phyloP scores from a whole-genome alignment of 176 grass and related monocot species.

The Triticum turgidum region DNA sequence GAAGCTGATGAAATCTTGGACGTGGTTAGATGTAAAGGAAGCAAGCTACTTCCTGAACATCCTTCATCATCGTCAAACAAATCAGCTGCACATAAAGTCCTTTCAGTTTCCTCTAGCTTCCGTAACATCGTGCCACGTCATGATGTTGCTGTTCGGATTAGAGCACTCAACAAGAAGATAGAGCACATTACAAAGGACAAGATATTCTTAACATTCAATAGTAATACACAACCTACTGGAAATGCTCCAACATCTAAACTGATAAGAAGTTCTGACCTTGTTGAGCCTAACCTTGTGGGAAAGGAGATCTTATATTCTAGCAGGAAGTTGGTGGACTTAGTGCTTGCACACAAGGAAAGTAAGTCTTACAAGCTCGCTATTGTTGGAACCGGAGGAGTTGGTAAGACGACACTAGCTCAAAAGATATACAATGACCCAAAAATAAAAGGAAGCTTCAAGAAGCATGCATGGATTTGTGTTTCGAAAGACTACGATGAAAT shows the following conservation, averaged over 20 bases:
- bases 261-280: background rate
- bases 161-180: background rate
- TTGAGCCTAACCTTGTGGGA: conserved; percentile 37
- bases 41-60: background rate
- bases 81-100: background rate
- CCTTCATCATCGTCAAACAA: background rate
- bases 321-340: background rate
- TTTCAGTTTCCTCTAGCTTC: background rate
- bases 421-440: background rate
- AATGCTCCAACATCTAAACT: background rate
- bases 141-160: background rate
- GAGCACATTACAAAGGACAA: background rate
- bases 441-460: background rate
- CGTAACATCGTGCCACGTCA: background rate
- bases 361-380: conserved; percentile 7
- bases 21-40: conserved; percentile 18
- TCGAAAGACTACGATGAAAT: background rate
- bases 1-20: conserved; percentile 51
- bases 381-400: conserved; percentile 40
- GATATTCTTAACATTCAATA: background rate
- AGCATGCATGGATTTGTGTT: conserved; percentile 33
- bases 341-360: background rate
- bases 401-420: conserved; percentile 51
- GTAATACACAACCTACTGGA: background rate
- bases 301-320: background rate